phyloP scores from a whole-genome alignment of 176 grass and related monocot genomes.

The Carex cristatella region DNA sequence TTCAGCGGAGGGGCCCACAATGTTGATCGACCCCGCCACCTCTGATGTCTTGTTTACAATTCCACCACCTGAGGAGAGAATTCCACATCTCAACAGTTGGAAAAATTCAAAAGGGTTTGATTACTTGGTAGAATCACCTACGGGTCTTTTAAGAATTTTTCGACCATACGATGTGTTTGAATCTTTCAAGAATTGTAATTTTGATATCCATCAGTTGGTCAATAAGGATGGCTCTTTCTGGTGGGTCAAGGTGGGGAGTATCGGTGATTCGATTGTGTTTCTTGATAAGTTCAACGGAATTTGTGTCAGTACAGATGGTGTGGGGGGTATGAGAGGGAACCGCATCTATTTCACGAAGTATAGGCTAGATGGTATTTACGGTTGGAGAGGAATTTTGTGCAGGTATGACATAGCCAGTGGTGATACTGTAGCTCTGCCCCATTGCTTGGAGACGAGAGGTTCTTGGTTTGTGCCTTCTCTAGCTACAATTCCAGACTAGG shows the following conservation, averaged over 20 bases:
- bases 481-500: neutral
- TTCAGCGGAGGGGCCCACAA: neutral
- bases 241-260: neutral
- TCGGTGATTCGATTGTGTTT: neutral
- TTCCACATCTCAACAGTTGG: neutral
- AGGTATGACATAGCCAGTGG: neutral
- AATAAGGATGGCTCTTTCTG: neutral
- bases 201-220: neutral
- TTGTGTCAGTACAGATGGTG: neutral
- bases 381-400: slow-evolving; percentile 12
- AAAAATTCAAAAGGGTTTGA: neutral
- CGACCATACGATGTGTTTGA: neutral
- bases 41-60: neutral
- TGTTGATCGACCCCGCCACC: neutral
- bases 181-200: neutral
- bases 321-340: neutral
- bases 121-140: neutral
- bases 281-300: neutral
- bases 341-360: slow-evolving; percentile 13
- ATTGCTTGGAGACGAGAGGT: neutral
- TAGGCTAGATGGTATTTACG: neutral
- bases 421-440: neutral
- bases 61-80: neutral
- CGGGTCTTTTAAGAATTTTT: neutral
- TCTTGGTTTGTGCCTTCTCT: slow-evolving; percentile 4